A percentile compares a stretch with the other conserved stretches of the same genome.
These are phyloP conservation scores for Cucumis hystrix DNA, from an alignment of 306 rosid genomes.

Conservation along the genomic window DNA sequence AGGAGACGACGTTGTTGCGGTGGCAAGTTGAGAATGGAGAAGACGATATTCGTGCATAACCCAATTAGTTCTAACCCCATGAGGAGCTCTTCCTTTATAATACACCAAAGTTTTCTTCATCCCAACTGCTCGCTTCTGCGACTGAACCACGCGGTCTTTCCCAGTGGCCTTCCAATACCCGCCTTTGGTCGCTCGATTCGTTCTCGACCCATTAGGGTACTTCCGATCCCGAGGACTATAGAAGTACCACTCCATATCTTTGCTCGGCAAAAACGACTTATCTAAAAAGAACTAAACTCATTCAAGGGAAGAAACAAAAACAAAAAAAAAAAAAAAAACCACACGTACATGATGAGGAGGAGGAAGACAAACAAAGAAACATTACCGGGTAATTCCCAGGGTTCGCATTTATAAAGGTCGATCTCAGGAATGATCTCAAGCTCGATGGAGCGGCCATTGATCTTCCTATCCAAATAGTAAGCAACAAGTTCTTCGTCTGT, in stretches of 20 bases:
- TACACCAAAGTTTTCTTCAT: slow-evolving; percentile 95
- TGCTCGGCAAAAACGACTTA: slow-evolving; percentile 75
- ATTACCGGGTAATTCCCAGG: slow-evolving; percentile 96
- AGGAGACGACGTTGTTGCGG: slow-evolving; percentile 31
- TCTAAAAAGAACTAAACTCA: slow-evolving; percentile 18
- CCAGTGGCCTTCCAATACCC: slow-evolving; percentile 99
- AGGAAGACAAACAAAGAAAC: not conserved
- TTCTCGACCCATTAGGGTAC: slow-evolving; percentile 98
- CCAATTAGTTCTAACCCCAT: slow-evolving; percentile 87
- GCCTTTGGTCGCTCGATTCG: slow-evolving; percentile 73
- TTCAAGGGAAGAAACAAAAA: not conserved
- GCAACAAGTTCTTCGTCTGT: slow-evolving; percentile 97
- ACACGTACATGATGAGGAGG: not conserved
- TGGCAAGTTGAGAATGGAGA: slow-evolving; percentile 16
- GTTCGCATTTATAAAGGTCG: slow-evolving; percentile 92
- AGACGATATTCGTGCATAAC: slow-evolving; percentile 93
- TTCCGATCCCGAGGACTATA: slow-evolving; percentile 84
- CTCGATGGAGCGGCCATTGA: slow-evolving; percentile 77
- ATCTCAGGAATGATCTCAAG: slow-evolving; percentile 92
- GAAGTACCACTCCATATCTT: slow-evolving; percentile 96
- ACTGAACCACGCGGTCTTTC: slow-evolving; percentile 64
- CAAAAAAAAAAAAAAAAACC: not conserved
- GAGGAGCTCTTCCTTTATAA: slow-evolving; percentile 89
- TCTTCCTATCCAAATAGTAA: slow-evolving; percentile 74
- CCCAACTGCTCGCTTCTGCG: slow-evolving; percentile 50